Evolutionary conservation across 768 basidiomycete species (phyloP).

Genomic region (Suillus tomentosus): DNA sequence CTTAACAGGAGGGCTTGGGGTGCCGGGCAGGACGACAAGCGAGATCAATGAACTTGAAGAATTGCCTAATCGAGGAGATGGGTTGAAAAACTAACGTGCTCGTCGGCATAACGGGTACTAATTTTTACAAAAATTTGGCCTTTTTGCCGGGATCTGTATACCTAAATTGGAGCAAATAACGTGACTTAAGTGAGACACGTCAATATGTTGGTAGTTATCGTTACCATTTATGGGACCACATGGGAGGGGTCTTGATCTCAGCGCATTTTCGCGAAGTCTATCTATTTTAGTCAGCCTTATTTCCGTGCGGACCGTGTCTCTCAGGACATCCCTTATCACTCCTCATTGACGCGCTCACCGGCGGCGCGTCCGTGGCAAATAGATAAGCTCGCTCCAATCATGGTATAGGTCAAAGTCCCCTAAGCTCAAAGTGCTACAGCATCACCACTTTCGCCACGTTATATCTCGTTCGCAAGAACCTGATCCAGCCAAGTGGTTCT

Average conservation of each 20-base stretch:
- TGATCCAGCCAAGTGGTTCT: neutral
- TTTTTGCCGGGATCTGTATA: neutral
- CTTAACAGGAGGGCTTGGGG: neutral
- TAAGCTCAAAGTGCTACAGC: neutral
- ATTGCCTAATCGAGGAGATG: constrained; percentile 12
- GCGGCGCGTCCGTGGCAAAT: neutral
- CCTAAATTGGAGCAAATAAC: no score
- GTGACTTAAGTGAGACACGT: no score
- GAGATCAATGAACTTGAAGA: constrained; percentile 14
- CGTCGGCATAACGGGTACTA: neutral
- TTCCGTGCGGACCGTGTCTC: constrained; percentile 2
- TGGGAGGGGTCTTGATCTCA: no score
- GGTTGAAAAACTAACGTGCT: neutral
- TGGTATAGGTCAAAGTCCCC: neutral
- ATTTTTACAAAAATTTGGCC: neutral
- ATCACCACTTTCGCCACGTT: neutral
- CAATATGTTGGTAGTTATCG: no score
- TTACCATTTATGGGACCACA: neutral
- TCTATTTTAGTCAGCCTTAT: constrained; percentile 10
- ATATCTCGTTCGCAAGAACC: neutral
- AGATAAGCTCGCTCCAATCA: neutral
- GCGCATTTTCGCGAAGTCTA: constrained; percentile 13
- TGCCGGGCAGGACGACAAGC: neutral
- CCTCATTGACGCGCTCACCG: neutral
- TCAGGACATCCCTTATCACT: neutral